A percentile compares a stretch with the other conserved stretches of the same genome.
Evolutionary conservation across 108 stramenopile genomes (phyloP).

Genomic region (Pseudonitzschia delicatissima): DNA sequence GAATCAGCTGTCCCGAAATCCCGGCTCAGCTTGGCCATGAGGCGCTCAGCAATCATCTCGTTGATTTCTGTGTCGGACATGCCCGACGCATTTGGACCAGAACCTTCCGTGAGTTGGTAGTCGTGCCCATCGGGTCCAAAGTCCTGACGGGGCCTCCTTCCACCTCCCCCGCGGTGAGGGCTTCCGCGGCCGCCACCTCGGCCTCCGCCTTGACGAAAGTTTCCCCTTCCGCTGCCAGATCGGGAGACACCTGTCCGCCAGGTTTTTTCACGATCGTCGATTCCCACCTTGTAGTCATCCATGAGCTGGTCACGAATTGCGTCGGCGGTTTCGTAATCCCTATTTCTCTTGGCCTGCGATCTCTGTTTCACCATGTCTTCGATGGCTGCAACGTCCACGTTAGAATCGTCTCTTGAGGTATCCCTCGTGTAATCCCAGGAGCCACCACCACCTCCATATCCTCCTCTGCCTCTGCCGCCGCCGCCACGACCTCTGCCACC

Average conservation of each 20-base stretch:
- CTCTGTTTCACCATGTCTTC: conserved; percentile 47
- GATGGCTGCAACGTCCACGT: conserved; percentile 47
- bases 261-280: conserved; percentile 36
- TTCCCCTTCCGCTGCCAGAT: conserved; percentile 32
- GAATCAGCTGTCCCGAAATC: conserved; percentile 54
- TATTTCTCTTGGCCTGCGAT: conserved; percentile 25
- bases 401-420: conserved; percentile 39
- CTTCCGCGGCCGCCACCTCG: conserved; percentile 18
- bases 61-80: conserved; percentile 64
- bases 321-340: conserved; percentile 75
- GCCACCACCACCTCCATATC: background rate
- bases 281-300: conserved; percentile 56
- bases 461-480: background rate
- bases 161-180: conserved; percentile 19
- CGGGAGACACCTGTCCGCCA: conserved; percentile 44
- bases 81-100: conserved; percentile 37
- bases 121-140: conserved; percentile 83
- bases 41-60: conserved; percentile 48
- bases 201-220: conserved; percentile 8
- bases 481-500: conserved; percentile 1
- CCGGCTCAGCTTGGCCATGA: conserved; percentile 57
- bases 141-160: conserved; percentile 16
- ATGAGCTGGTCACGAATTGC: conserved; percentile 56
- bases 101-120: conserved; percentile 45
- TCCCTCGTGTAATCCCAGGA: conserved; percentile 56